Conservation (phyloP, 768 basidiomycete species). For the Suillus ampliporus region DNA sequence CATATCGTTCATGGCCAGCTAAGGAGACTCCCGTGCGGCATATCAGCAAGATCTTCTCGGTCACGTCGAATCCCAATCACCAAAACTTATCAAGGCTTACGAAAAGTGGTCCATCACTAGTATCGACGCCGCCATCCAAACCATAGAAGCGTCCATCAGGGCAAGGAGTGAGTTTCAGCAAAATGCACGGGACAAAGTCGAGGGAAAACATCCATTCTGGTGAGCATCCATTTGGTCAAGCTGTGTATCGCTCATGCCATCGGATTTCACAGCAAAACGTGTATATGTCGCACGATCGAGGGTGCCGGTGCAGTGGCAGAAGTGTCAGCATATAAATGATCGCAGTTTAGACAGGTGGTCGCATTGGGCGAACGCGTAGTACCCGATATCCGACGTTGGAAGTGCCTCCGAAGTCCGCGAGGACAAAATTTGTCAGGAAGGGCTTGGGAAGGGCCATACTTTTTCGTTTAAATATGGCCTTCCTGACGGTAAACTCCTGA, state of each 20-base stretch:
- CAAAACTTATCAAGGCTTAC: background rate
- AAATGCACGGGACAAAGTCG: background rate
- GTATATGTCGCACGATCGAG: background rate
- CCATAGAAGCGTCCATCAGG: background rate
- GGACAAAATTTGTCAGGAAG: too few species aligned
- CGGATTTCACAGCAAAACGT: background rate
- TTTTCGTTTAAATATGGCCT: too few species aligned
- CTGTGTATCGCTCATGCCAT: background rate
- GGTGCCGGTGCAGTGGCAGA: slow-evolving; percentile 3
- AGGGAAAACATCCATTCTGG: background rate
- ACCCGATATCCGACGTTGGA: too few species aligned
- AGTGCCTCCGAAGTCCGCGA: background rate
- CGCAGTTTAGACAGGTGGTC: background rate
- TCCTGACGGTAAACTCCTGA: too few species aligned
- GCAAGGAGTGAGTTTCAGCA: background rate
- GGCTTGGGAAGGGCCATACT: too few species aligned
- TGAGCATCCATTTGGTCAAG: background rate
- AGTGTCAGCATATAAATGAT: background rate
- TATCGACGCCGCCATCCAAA: background rate
- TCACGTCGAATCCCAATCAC: background rate
- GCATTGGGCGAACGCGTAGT: background rate
- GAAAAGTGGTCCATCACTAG: background rate
- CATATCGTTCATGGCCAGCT: background rate
- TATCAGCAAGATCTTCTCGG: background rate
- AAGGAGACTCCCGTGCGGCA: slow-evolving; percentile 13